Conservation (phyloP, 352 stramenopile species). For the Pythium graminicola region DNA sequence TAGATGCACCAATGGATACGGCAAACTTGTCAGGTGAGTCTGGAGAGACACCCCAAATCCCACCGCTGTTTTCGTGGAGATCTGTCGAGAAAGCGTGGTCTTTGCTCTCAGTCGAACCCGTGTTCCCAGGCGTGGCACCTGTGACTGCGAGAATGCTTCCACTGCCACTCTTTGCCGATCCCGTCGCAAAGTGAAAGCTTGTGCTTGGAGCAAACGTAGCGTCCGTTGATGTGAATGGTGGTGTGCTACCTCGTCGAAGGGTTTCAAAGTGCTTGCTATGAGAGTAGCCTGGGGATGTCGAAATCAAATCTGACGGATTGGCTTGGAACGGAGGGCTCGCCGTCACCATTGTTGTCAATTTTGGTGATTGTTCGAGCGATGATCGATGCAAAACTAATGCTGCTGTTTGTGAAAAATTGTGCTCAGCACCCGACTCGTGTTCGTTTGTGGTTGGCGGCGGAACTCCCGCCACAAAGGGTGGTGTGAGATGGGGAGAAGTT, state of each 20-base stretch:
- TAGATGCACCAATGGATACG: constrained; percentile 35
- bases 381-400: constrained; percentile 20
- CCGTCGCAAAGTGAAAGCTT: constrained; percentile 10
- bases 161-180: constrained; percentile 24
- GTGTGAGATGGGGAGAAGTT: constrained; percentile 29
- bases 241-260: constrained; percentile 34
- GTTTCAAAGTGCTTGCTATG: constrained; percentile 59
- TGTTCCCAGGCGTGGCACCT: neutral
- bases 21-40: constrained; percentile 62
- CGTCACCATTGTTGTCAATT: constrained; percentile 24
- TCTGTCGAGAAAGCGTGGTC: constrained; percentile 54
- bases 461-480: constrained; percentile 27
- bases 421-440: neutral
- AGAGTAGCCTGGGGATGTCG: constrained; percentile 63
- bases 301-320: constrained; percentile 62
- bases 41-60: constrained; percentile 59
- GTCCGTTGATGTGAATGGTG: constrained; percentile 57
- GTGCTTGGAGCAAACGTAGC: constrained; percentile 32
- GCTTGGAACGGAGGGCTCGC: constrained; percentile 60
- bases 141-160: constrained; percentile 3
- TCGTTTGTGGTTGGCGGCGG: neutral
- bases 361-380: constrained; percentile 9
- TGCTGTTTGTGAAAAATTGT: constrained; percentile 11
- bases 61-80: constrained; percentile 47
- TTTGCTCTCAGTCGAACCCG: constrained; percentile 12